Conservation (phyloP, 1,284 basidiomycete genomes). For the Exobasidium cylindrosporum region DNA sequence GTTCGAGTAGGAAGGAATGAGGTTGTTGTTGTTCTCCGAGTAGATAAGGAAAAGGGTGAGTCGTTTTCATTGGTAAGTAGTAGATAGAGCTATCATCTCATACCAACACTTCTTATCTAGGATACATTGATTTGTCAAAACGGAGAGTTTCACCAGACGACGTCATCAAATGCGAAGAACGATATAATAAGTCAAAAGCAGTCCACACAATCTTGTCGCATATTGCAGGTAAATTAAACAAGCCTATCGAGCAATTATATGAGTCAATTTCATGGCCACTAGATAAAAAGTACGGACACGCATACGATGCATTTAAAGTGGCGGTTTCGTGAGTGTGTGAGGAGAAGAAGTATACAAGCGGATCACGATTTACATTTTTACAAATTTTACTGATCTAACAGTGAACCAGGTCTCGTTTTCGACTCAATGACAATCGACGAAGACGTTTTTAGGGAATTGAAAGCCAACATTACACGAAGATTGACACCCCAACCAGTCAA, state of each 20-base stretch:
- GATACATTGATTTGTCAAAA: conserved; percentile 98
- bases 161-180: conserved; percentile 96
- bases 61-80: conserved; percentile 21
- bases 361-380: neutral
- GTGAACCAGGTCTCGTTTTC: conserved; percentile 83
- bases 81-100: too few species aligned
- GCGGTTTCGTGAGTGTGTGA: conserved; percentile 73
- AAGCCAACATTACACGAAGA: conserved; percentile 84
- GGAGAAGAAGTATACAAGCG: too few species aligned
- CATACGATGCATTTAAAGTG: conserved; percentile 97
- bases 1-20: conserved; percentile 97
- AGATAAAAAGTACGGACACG: conserved; percentile 85
- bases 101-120: conserved; percentile 61
- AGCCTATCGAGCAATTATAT: conserved; percentile 74
- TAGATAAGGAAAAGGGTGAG: conserved; percentile 98
- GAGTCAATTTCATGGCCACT: conserved; percentile 91
- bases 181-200: conserved; percentile 91
- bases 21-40: conserved; percentile 94
- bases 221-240: conserved; percentile 47
- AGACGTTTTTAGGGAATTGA: conserved; percentile 69
- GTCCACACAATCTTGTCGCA: conserved; percentile 53
- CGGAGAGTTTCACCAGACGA: conserved; percentile 98
- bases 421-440: conserved; percentile 64
- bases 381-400: conserved; percentile 52
- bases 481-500: conserved; percentile 98